Base-by-base conservation (phyloP, 768 basidiomycete species). In the Asterophora parasitica region DNA sequence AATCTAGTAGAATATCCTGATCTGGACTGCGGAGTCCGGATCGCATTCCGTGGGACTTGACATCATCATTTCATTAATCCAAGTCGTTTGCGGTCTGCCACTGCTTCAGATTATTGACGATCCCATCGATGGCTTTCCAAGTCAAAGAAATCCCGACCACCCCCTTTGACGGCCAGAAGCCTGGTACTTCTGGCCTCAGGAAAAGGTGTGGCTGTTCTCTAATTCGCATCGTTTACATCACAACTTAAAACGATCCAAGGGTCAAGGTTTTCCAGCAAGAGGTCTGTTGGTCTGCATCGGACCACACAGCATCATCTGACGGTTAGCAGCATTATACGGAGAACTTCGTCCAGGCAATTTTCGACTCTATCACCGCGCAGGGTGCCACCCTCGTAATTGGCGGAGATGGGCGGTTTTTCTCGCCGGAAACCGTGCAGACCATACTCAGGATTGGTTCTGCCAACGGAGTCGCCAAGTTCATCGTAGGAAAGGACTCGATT, bases 231-330 rank as follows among this genome's bases (percentile, higher is more conserved):
- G 34, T 49, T 45, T 51, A 30, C 27, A 53, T 40, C 37, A 10
- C 33, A 42, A 55, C 50, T 49, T 30, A 54, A 65, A 52, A 60
- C 44, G 44, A 49, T 52, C 32, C 32, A 63, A 94, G 92, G 61
- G 96, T 98, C 67, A 97, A 95, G 72, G 82, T 98, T 58, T 99
- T 99, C 80, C 90, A 99, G 71, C 92, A 97, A 67, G 78, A 90
- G 81, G 92, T 91, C 58, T 55, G 76, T 53, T 61, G 27, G 60
- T 54, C 54, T 41, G 39, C 48, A 42, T 57, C 23, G 17, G 27
- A 43, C 17, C 27, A 46, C 5, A 9, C 13, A 37, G 46, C 11
- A 32, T 30, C 23, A 23, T 46, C 50, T 58, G 44, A 48, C 27
- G 19, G n/a, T 12, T 39, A 40, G 44, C 60, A 93, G 91, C 85